Evolutionary conservation across 2,329 filamentous ascomycete genomes (phyloP).

Genomic region (Colletotrichum agaves): DNA sequence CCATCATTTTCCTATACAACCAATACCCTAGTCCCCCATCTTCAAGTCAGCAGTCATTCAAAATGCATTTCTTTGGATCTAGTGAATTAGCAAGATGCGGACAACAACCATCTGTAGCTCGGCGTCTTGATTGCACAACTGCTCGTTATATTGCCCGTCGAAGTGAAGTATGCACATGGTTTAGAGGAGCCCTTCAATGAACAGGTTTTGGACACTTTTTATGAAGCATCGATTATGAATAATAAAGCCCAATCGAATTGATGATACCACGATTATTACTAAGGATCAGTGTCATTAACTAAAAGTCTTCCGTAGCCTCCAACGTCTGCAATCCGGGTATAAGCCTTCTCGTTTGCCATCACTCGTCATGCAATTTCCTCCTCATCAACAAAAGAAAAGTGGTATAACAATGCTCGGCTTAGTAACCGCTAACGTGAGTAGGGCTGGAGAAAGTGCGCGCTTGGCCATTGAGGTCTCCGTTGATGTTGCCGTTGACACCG

Average conservation of each 20-base stretch:
- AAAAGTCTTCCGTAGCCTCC: background rate
- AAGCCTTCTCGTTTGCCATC: constrained; percentile 34
- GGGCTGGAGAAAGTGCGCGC: constrained; percentile 16
- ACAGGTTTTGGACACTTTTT: no score
- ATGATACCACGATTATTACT: constrained; percentile 24
- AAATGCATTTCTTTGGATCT: no score
- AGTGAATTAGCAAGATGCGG: no score
- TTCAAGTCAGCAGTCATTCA: no score
- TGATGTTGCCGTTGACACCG: constrained; percentile 5
- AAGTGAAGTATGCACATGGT: no score
- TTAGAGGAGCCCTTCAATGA: no score
- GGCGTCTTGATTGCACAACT: no score
- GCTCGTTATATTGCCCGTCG: no score
- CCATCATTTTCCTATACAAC: no score
- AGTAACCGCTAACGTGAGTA: constrained; percentile 25
- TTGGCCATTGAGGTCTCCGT: background rate
- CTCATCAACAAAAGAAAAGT: constrained; percentile 21
- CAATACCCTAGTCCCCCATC: no score
- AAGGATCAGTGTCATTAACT: constrained; percentile 15
- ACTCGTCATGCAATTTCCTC: constrained; percentile 15
- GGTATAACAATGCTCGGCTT: background rate
- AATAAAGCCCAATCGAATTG: constrained; percentile 1
- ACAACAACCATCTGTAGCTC: no score
- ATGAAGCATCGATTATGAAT: background rate
- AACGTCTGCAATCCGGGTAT: constrained; percentile 25